Evolutionary conservation across 495 filamentous ascomycete genomes (phyloP).

Genomic region (Niebla homalea): DNA sequence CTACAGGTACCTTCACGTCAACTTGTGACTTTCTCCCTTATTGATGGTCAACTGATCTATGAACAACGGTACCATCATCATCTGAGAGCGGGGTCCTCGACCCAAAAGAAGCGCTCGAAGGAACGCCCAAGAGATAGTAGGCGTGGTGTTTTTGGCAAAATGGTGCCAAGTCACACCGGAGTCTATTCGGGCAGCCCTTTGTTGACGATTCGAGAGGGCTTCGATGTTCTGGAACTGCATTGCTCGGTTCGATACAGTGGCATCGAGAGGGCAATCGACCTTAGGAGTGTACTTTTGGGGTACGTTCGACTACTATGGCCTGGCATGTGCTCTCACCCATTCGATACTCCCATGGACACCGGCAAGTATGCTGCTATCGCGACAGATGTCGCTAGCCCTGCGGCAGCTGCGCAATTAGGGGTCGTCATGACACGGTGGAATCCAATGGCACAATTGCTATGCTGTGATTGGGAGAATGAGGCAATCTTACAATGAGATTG

Average conservation of each 20-base stretch:
- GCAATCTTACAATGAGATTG: background rate
- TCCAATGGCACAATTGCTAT: background rate
- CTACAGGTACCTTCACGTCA: background rate
- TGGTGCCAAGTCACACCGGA: background rate
- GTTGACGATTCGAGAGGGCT: background rate
- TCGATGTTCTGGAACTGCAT: background rate
- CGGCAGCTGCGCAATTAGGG: background rate
- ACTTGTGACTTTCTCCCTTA: background rate
- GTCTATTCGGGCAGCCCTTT: background rate
- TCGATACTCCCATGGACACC: background rate
- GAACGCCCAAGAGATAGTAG: background rate
- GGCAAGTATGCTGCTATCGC: background rate
- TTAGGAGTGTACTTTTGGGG: background rate
- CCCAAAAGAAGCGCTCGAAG: too few species aligned
- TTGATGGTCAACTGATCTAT: background rate
- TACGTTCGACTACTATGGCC: background rate
- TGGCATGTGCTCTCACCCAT: background rate
- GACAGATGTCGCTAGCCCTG: background rate
- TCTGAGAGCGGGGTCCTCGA: background rate
- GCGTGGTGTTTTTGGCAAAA: background rate
- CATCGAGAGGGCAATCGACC: background rate
- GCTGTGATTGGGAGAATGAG: background rate
- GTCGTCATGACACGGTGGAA: background rate
- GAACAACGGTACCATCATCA: background rate
- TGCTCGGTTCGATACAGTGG: background rate